These are phyloP conservation scores for Chalciporus sphaerocephalus DNA, from an alignment of 768 basidiomycete genomes.

Conservation along the genomic window DNA sequence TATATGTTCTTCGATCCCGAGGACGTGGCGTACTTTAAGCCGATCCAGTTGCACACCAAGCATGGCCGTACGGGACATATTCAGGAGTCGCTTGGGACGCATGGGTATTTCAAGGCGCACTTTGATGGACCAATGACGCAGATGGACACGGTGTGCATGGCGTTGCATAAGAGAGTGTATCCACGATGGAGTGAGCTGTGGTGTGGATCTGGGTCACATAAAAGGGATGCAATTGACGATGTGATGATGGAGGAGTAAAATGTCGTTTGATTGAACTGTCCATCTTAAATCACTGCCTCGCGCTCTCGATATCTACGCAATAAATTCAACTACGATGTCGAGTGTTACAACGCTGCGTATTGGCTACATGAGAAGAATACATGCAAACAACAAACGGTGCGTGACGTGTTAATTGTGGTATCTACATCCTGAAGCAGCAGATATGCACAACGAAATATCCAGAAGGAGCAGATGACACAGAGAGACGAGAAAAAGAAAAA, in stretches of 20 bases:
- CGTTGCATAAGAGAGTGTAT: constrained; percentile 90
- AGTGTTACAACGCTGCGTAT: too few species aligned
- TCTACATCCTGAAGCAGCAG: too few species aligned
- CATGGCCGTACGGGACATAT: constrained; percentile 87
- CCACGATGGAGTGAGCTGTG: constrained; percentile 77
- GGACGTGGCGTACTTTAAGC: constrained; percentile 89
- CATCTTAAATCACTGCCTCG: too few species aligned
- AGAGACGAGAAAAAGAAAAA: not conserved
- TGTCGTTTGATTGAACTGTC: too few species aligned
- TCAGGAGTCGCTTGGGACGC: constrained; percentile 88
- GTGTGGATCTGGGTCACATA: constrained; percentile 22
- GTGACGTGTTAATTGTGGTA: too few species aligned
- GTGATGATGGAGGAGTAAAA: constrained; percentile 26
- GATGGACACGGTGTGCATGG: constrained; percentile 97
- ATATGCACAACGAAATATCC: not conserved
- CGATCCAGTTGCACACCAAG: constrained; percentile 90
- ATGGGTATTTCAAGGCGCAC: constrained; percentile 96
- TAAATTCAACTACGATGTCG: too few species aligned
- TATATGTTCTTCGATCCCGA: constrained; percentile 99
- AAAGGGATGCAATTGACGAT: constrained; percentile 12
- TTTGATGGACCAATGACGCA: constrained; percentile 91
- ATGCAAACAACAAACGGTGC: too few species aligned
- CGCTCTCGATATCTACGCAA: too few species aligned
- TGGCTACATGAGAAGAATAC: too few species aligned
- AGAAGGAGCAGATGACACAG: not conserved